Evolutionary conservation across 1,284 basidiomycete species (phyloP), one percentile per base, ranked within the genome.

Genomic region (Austropuccinia psidii): DNA sequence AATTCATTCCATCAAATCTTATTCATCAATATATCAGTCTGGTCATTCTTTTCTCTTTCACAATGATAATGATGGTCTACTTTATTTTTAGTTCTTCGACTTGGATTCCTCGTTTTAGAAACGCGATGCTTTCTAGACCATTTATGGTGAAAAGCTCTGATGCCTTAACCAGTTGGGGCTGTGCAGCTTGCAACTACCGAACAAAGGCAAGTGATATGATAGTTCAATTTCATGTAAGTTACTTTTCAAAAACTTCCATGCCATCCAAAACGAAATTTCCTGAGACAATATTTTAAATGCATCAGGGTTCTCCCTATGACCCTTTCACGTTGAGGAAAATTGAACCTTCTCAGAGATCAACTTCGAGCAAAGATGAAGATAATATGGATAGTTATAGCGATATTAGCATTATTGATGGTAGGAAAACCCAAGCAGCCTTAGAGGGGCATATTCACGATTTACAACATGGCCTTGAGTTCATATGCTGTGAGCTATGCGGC

Each of bases 21-120:
- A n/a, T n/a, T n/a, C n/a, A n/a, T n/a, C n/a, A n/a, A n/a, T n/a
- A n/a, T n/a, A n/a, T n/a, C n/a, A n/a, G n/a, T n/a, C n/a, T n/a
- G n/a, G n/a, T n/a, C n/a, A n/a, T n/a, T n/a, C n/a, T n/a, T n/a
- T n/a, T n/a, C n/a, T n/a, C n/a, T n/a, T n/a, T n/a, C n/a, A n/a
- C n/a, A n/a, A n/a, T n/a, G n/a, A n/a, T n/a, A n/a, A n/a, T n/a
- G n/a, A n/a, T n/a, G n/a, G n/a, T n/a, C n/a, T n/a, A n/a, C n/a
- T n/a, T n/a, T n/a, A n/a, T n/a, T 45, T 41, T 37, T 41, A 72
- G 69, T 15, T 52, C 69, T 27, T 33, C 69, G 7, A 47, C 31
- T 11, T 72, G 69, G 69, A 72, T 61, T 52, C 58, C 49, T 9
- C 6, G 21, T n/a, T 72, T 72, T 52, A 72, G 58, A 52, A 29